Percentiles rank a stretch among this genome's conserved stretches.
phyloP scores from a whole-genome alignment of 2,329 filamentous ascomycete species.

The Epichloe baconii region DNA sequence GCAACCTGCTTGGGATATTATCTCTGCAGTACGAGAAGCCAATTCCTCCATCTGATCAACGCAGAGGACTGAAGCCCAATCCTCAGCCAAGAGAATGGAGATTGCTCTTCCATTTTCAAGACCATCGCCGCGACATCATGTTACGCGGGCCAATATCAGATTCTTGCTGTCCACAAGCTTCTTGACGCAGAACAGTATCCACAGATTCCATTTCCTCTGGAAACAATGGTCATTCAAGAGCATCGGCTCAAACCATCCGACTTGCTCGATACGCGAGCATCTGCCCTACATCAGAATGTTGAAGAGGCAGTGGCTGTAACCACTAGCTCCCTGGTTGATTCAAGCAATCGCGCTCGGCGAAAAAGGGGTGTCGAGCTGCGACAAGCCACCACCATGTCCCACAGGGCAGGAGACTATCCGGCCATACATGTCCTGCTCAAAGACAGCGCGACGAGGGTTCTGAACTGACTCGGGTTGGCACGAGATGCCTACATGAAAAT shows the following conservation, averaged over 20 bases:
- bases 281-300: not conserved
- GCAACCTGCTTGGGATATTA: slow-evolving; percentile 19
- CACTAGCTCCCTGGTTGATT: not conserved
- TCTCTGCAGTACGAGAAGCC: slow-evolving; percentile 39
- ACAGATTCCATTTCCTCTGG: no score
- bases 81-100: slow-evolving; percentile 45
- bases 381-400: not conserved
- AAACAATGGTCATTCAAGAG: no score
- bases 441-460: not conserved
- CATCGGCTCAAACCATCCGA: no score
- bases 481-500: no score
- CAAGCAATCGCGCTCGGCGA: not conserved
- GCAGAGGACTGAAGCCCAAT: slow-evolving; percentile 46
- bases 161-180: no score
- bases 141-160: not conserved
- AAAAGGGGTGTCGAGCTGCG: not conserved
- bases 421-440: not conserved
- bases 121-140: slow-evolving; percentile 29
- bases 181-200: no score
- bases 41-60: slow-evolving; percentile 36
- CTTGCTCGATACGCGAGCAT: not conserved
- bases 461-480: not conserved
- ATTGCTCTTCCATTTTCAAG: slow-evolving; percentile 48
- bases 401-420: not conserved
- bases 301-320: not conserved